A percentile compares a stretch with the other conserved stretches of the same genome.
Evolutionary conservation across 805 yeast genomes (phyloP).

Genomic region (Metschnikowia vanudenii): DNA sequence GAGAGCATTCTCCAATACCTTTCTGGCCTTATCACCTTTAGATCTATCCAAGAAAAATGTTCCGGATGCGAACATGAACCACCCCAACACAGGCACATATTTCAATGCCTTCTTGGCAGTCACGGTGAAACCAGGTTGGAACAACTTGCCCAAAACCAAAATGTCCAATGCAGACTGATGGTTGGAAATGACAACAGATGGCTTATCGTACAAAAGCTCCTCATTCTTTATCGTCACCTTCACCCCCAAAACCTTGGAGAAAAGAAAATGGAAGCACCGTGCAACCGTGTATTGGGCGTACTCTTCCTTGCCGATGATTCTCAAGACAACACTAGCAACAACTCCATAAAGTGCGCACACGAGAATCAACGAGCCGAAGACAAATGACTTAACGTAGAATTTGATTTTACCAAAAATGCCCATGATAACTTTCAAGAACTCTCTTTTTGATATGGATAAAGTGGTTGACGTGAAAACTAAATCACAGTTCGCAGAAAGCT

Average conservation of each 20-base stretch:
- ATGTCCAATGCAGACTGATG: constrained; percentile 92
- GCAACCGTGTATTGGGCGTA: constrained; percentile 91
- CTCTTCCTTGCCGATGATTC: constrained; percentile 70
- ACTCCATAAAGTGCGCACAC: constrained; percentile 76
- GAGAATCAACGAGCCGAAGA: constrained; percentile 50
- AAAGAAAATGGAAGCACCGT: constrained; percentile 65
- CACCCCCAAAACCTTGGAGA: constrained; percentile 65
- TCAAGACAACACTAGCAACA: constrained; percentile 63
- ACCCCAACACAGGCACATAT: constrained; percentile 87
- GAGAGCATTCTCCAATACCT: constrained; percentile 71
- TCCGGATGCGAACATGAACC: constrained; percentile 93
- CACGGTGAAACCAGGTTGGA: constrained; percentile 86
- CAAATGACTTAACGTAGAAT: constrained; percentile 54
- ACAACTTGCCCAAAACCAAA: constrained; percentile 72
- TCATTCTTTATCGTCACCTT: constrained; percentile 62
- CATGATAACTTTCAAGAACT: constrained; percentile 8
- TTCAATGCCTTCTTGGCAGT: constrained; percentile 87
- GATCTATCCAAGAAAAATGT: constrained; percentile 88
- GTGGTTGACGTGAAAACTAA: not conserved
- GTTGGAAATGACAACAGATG: constrained; percentile 80
- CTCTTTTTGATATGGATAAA: not conserved
- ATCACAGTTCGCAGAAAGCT: not conserved
- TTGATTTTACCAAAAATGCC: constrained; percentile 30
- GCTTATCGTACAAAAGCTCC: constrained; percentile 40
- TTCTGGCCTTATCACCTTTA: constrained; percentile 70